Conservation (phyloP, 2,329 filamentous ascomycete species). For the Elsinoe fawcettii region DNA sequence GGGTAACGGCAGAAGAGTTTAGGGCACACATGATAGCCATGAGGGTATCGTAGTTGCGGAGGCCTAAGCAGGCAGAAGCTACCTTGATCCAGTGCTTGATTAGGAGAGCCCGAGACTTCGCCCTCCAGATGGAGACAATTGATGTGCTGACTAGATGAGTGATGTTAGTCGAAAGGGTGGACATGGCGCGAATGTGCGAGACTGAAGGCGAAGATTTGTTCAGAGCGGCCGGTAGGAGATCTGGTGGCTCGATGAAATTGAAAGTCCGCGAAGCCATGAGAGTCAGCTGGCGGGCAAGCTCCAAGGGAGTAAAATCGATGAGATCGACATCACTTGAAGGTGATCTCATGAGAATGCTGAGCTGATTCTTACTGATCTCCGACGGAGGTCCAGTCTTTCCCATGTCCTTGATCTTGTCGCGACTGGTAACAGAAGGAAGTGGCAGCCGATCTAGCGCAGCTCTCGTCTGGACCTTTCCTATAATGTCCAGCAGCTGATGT, state of each 20-base stretch:
- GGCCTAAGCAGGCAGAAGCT: constrained; percentile 72
- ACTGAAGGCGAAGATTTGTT: constrained; percentile 75
- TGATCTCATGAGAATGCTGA: constrained; percentile 63
- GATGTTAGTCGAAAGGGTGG: constrained; percentile 80
- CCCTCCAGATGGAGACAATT: constrained; percentile 78
- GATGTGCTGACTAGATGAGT: constrained; percentile 90
- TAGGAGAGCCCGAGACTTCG: constrained; percentile 79
- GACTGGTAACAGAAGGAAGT: background rate
- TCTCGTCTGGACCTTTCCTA: background rate
- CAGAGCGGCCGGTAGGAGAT: constrained; percentile 87
- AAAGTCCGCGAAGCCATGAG: constrained; percentile 87
- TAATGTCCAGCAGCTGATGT: constrained; percentile 50
- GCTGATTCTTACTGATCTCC: constrained; percentile 63
- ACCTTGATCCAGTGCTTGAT: constrained; percentile 99
- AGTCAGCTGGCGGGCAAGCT: constrained; percentile 86
- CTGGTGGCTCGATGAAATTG: constrained; percentile 83
- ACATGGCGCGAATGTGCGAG: constrained; percentile 90
- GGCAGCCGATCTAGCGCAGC: background rate
- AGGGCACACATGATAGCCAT: constrained; percentile 96
- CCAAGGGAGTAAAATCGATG: constrained; percentile 82
- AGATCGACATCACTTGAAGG: constrained; percentile 55
- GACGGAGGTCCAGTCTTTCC: constrained; percentile 1
- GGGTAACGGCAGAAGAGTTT: constrained; percentile 82
- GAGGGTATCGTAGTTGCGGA: constrained; percentile 92
- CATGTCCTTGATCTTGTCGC: background rate